phyloP scores from a whole-genome alignment of 2,329 filamentous ascomycete genomes.

The Fusarium dlaminii region DNA sequence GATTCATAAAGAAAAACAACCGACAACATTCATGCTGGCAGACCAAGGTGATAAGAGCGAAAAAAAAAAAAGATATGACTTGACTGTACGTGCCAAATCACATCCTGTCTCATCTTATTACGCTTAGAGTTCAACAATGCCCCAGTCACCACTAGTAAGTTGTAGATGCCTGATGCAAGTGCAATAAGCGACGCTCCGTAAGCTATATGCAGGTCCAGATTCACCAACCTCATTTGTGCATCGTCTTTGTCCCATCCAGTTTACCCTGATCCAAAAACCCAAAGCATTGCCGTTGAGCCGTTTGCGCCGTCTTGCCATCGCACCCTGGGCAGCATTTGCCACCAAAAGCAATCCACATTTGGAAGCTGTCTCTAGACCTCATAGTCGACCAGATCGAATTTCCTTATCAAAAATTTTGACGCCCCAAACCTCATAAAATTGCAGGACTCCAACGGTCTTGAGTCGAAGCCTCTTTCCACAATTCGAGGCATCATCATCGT shows the following conservation, averaged over 20 bases:
- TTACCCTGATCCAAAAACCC: conserved; percentile 2
- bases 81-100: background rate
- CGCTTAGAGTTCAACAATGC: background rate
- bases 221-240: background rate
- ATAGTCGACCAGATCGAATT: conserved; percentile 52
- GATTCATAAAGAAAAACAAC: background rate
- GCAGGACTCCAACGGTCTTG: conserved; percentile 50
- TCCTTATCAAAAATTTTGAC: conserved; percentile 69
- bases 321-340: background rate
- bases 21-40: background rate
- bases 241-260: background rate
- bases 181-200: background rate
- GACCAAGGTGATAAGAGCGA: background rate
- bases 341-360: conserved; percentile 3
- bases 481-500: conserved; percentile 44
- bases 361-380: background rate
- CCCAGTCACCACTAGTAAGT: background rate
- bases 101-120: background rate
- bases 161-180: background rate
- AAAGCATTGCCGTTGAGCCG: background rate
- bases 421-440: conserved; percentile 55
- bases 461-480: conserved; percentile 47
- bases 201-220: background rate
- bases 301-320: conserved; percentile 16
- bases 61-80: background rate